A percentile compares a stretch with the other conserved stretches of the same genome.
These are phyloP conservation scores for Aspergillus nidulans DNA, from an alignment of 495 filamentous ascomycete genomes.

Conservation along the genomic window DNA sequence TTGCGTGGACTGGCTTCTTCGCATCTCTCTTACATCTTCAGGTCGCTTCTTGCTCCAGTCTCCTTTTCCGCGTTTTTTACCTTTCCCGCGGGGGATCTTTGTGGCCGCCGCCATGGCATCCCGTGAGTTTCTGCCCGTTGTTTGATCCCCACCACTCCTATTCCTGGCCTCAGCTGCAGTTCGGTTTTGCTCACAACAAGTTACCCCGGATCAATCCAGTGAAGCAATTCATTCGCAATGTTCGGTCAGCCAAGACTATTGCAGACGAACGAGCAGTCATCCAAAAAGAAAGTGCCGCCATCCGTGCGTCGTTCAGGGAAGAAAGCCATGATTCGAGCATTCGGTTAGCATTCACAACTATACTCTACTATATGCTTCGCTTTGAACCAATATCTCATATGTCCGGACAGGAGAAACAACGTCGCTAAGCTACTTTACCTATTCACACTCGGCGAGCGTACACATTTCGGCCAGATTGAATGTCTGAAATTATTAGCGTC, in stretches of 20 bases:
- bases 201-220: conserved; percentile 51
- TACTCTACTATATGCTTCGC: conserved; percentile 4
- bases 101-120: conserved; percentile 61
- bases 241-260: conserved; percentile 96
- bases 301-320: conserved; percentile 93
- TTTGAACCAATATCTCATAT: conserved; percentile 22
- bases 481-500: conserved; percentile 96
- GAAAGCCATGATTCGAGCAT: conserved; percentile 88
- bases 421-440: conserved; percentile 97
- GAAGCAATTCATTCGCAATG: conserved; percentile 99
- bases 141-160: conserved; percentile 31
- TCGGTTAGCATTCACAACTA: conserved; percentile 51
- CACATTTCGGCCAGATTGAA: conserved; percentile 99
- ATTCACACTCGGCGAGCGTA: conserved; percentile 96
- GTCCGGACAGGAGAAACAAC: conserved; percentile 78
- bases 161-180: conserved; percentile 4
- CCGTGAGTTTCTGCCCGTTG: conserved; percentile 47
- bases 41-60: background rate
- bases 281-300: conserved; percentile 97
- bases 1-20: conserved; percentile 24
- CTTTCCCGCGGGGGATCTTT: conserved; percentile 35
- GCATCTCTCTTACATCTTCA: conserved; percentile 3
- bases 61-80: conserved; percentile 9
- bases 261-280: conserved; percentile 97
- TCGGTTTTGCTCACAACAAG: conserved; percentile 13